Percentiles rank a stretch among this genome's conserved stretches.
phyloP scores from a whole-genome alignment of 2,329 filamentous ascomycete species.

The Sporothrix humicola region DNA sequence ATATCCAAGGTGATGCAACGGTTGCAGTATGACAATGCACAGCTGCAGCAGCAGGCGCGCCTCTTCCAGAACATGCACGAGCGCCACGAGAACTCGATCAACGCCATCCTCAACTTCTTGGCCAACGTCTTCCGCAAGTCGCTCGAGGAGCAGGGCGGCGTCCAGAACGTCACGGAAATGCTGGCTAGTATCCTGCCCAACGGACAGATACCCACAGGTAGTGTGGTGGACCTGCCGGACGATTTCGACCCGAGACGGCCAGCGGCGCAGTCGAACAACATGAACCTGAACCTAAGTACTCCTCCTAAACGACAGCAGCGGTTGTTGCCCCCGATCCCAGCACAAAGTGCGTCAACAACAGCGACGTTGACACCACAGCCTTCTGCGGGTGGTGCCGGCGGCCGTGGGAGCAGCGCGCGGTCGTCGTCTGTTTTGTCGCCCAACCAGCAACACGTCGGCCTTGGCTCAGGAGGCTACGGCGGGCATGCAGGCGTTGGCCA shows the following conservation, averaged over 20 bases:
- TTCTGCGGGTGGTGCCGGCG: not conserved
- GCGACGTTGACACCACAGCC: not conserved
- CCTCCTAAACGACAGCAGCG: constrained; percentile 59
- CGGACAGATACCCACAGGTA: constrained; percentile 55
- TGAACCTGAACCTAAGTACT: constrained; percentile 43
- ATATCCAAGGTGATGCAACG: constrained; percentile 83
- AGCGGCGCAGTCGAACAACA: constrained; percentile 42
- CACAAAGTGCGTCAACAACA: constrained; percentile 36
- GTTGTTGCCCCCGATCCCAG: constrained; percentile 60
- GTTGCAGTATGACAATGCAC: constrained; percentile 82
- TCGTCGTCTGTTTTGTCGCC: constrained; percentile 30
- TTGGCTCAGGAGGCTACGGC: not conserved
- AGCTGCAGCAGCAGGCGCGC: constrained; percentile 84
- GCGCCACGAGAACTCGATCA: constrained; percentile 98
- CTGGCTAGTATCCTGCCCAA: constrained; percentile 75
- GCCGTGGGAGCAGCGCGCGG: constrained; percentile 22
- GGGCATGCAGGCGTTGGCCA: constrained; percentile 1
- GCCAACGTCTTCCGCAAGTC: constrained; percentile 96
- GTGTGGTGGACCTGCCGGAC: constrained; percentile 63
- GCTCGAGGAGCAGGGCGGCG: constrained; percentile 78
- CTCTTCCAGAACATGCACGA: constrained; percentile 91
- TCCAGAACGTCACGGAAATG: constrained; percentile 81
- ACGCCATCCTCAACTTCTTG: constrained; percentile 95
- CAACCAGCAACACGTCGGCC: constrained; percentile 39
- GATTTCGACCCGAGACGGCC: constrained; percentile 61